phyloP scores from a whole-genome alignment of 805 yeast genomes.

The Ogataea nitratoaversa region DNA sequence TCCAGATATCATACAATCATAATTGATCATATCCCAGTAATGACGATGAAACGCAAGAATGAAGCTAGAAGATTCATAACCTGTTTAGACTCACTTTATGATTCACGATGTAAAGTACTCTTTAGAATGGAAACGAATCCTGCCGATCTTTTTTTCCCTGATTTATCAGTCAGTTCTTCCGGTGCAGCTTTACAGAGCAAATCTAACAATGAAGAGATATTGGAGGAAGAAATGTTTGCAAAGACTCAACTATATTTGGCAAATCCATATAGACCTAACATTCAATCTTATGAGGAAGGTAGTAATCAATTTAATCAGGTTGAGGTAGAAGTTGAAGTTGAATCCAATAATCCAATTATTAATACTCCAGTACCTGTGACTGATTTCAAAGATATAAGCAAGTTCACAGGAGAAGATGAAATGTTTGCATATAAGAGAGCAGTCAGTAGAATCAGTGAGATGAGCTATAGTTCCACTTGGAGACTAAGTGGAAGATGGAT shows the following conservation, averaged over 20 bases:
- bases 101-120: constrained; percentile 57
- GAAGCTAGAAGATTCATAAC: constrained; percentile 69
- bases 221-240: constrained; percentile 68
- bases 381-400: constrained; percentile 44
- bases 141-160: constrained; percentile 63
- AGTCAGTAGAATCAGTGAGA: constrained; percentile 51
- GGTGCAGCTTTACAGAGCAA: constrained; percentile 5
- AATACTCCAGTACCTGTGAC: constrained; percentile 18
- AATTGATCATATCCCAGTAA: constrained; percentile 56
- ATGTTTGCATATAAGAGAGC: constrained; percentile 71
- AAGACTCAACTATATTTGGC: constrained; percentile 54
- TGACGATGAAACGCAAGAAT: constrained; percentile 53
- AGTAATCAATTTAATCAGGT: constrained; percentile 27
- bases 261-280: constrained; percentile 68
- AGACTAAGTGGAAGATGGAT: constrained; percentile 48
- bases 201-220: constrained; percentile 36
- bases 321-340: constrained; percentile 16
- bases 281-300: constrained; percentile 55
- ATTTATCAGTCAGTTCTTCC: constrained; percentile 23
- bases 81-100: constrained; percentile 64
- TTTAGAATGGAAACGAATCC: constrained; percentile 46
- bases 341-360: too few species aligned
- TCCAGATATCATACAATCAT: constrained; percentile 54
- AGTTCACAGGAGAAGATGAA: constrained; percentile 76
- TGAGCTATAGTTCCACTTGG: constrained; percentile 39